phyloP scores from a whole-genome alignment of 2,329 filamentous ascomycete species.

The Mycosphaerella arachidis region DNA sequence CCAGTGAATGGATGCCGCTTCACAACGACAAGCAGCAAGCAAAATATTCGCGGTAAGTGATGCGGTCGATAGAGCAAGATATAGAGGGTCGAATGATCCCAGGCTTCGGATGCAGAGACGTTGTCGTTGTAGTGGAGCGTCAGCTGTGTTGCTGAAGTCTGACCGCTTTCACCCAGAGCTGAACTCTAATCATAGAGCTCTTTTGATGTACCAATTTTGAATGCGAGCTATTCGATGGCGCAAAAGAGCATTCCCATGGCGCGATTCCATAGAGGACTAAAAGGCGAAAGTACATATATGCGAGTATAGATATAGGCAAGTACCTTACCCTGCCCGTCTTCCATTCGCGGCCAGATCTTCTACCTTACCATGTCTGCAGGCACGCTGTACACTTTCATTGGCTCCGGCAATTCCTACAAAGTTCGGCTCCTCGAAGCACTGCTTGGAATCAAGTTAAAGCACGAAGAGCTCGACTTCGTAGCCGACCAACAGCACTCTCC shows the following conservation, averaged over 20 bases:
- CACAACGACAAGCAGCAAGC: no score
- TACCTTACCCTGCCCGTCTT: neutral
- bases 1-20: no score
- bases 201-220: neutral
- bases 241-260: neutral
- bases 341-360: neutral
- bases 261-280: no score
- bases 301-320: neutral
- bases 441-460: conserved; percentile 9
- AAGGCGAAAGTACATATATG: no score
- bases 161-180: no score
- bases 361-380: neutral
- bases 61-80: no score
- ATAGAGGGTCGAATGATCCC: no score
- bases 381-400: neutral
- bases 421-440: conserved; percentile 10
- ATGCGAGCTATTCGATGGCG: neutral
- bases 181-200: neutral
- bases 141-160: no score
- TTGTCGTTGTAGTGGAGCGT: no score
- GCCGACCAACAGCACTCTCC: conserved; percentile 12
- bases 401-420: conserved; percentile 16
- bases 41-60: no score
- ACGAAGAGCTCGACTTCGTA: conserved; percentile 8
- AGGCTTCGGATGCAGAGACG: no score